Evolutionary conservation across 78 protist genomes (phyloP), one percentile per base, ranked within the genome.

Genomic region (Thecamonas trahens): DNA sequence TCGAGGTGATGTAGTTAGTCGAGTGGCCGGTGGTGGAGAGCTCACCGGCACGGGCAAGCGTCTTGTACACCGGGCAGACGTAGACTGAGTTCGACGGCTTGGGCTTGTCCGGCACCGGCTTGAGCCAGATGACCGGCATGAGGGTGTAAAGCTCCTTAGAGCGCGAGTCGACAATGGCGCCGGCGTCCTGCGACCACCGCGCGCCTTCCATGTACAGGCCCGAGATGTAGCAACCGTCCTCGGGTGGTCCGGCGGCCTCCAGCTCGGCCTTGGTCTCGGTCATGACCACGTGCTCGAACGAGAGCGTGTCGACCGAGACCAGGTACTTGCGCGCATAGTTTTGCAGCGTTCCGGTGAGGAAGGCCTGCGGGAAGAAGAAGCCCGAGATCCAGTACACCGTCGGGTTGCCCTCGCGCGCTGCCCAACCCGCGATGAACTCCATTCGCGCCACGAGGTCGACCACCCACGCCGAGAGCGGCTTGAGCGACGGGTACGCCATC

Each of bases 331-430:
- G 67, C 6, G 94, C 94, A 20, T 35, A 86, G 72, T 83, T 86
- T 61, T 92, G 96, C 40, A 75, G 68, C 39, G 82, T 83, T 32
- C 94, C 97, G 5, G 94, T 93, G 29, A 93, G 40, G 81, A 89
- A 89, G 7, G 88, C 92, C 68, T 93, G 93, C 24, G 96, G 96
- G 91, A 89, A 89, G 86, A 76, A 89, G 76, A 89, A 76, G 6
- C 90, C 87, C 0, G 85, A 67, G 60, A 93, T 72, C 89, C 90
- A 83, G 64, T 72, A 86, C 38, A 31, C 55, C 13, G 0, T 37
- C 32, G 93, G 91, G 1, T n/a, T 1, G 26, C 93, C 96, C 0
- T 66, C 22, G 24, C 74, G 69, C 26, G 54, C 18, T 6, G 3
- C 13, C 84, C 90, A 85, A 40, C 8, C 2, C 24, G 9, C 47